Evolutionary conservation across 495 filamentous ascomycete species (phyloP), one percentile per base, ranked within the genome.

Genomic region (Neurospora pannonica): DNA sequence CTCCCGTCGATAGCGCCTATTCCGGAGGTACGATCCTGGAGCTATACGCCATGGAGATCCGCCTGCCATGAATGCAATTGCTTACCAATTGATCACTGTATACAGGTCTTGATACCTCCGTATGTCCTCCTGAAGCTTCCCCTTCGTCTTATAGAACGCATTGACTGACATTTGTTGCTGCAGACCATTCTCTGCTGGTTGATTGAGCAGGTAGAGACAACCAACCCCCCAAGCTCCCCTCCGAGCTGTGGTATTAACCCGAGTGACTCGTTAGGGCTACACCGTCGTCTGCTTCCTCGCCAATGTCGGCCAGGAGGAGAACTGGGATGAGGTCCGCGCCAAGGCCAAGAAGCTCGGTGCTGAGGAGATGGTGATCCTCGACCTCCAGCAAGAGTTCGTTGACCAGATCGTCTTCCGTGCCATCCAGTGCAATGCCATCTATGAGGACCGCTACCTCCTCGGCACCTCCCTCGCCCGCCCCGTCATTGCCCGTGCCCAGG

Each of bases 371-470:
- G 82, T 90, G 79, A 86, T 93, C 77, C 83, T 86, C 77, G 89
- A 93, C 81, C 86, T 97, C 74, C 88, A 90, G 78, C 84, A 84
- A 76, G 91, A 95, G 82, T 95, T 97, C 77, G 89, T 97, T 77
- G 91, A 95, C 78, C 88, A 97, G 85, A 87, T 97, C 17, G 93
- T 94, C 85, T 95, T 92, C 89, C 92, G 89, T 71, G 95, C 95
- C 73, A 89, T 97, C 77, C 91, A 92, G 80, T 94, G 92, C 88
- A 95, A 96, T 78, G 93, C 93, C 78, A 90, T 93, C 81, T 96
- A 94, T 83, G 93, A 97, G 86, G 90, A 91, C 78, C 86, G 90
- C 72, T 94, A 94, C 85, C 89, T 94, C 69, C 86, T 94, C 38
- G 93, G 89, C 74, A 95, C 93, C 74, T 90, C 87, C 36, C 87